Base-by-base conservation (phyloP, 2,329 filamentous ascomycete species). In the Beauveria brongniartii region DNA sequence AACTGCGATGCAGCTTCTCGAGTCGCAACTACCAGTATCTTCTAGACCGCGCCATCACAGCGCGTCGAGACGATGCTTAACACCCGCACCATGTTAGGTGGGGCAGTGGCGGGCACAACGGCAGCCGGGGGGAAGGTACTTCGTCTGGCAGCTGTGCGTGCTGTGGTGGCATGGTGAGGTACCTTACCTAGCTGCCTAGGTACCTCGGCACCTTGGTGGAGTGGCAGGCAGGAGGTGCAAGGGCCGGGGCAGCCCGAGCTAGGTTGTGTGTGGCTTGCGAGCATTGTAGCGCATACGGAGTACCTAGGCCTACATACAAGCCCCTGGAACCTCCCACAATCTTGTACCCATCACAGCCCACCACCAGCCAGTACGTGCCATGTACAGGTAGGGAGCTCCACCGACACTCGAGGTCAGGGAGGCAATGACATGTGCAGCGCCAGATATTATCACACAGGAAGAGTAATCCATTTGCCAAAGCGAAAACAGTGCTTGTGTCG, bases 361-460 rank as follows among this genome's bases (percentile, higher is more conserved):
- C 56, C 40, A 59, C 16, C 20, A 20, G n/a, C 26, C n/a, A 28
- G 40, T 53, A 53, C 56, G 46, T 44, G 47, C 34, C 12, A 14
- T 16, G 34, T 37, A 28, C 1, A 18, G 22, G 22, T 30, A 53
- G 41, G 43, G 58, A 60, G 58, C 20, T 60, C 58, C 58, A 60
- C 50, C 50, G 50, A 47, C 30, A 5, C 57, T 59, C 28, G 57
- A 59, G 28, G 20, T 41, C 41, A 41, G 56, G 34, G 14, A 52
- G 58, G 50, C 43, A 40, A 60, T 55, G 58, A 60, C 58, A 48
- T 48, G 30, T 44, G 43, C 26, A 53, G 14, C 28, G 18, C 30
- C 28, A 47, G 57, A 24, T 41, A 37, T 37, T 37, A 41, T 41
- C 57, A 60, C 57, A 47, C 34, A 44, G 52, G 57, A 52, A n/a